Base-by-base conservation (phyloP, 2,329 filamentous ascomycete genomes). In the Aspergillus ruber region DNA sequence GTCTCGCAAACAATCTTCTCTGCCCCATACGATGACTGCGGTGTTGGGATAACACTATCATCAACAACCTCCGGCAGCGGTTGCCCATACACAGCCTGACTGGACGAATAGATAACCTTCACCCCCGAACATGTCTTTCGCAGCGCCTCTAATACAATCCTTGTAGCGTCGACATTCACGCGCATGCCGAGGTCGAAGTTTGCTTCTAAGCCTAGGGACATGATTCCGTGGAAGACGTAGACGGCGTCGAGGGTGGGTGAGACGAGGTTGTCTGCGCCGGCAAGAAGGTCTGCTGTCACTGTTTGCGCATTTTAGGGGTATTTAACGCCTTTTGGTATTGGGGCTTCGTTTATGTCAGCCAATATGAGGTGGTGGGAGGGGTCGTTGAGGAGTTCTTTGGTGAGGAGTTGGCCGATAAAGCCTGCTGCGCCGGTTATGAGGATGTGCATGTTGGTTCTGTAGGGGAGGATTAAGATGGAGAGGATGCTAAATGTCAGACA, bases 191-290 rank as follows among this genome's bases (percentile, higher is more conserved):
- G 69, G 44, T 80, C 77, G 52, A 79, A 80, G 64, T 83, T 75
- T 38, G 78, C 77, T 64, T 84, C 81, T 13, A 80, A 78, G 5
- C 80, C 80, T 10, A 77, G 76, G 0, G 81, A 84, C 82, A 85
- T 84, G 70, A 84, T 82, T 52, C 82, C 82, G 64, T 85, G 82
- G 62, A 85, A 79, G 56, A 82, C 71, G 66, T 81, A 84, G 49
- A 78, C 72, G 42, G 77, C 76, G 50, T 75, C 70, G 3, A 81
- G 67, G 1, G 75, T 73, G 21, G 68, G 65, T 20, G 65, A 54
- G 29, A 71, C 64, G 4, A 73, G 51, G 10, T 57, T 53, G 18
- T 60, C 58, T 15, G 74, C 71, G 3, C 69, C 68, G 1, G 62
- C 60, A 12, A 80, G 70, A 2, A 83, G 71, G 59, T 84, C 80